Base-by-base conservation (phyloP, 495 filamentous ascomycete species). In the Cercophora newfieldiana region DNA sequence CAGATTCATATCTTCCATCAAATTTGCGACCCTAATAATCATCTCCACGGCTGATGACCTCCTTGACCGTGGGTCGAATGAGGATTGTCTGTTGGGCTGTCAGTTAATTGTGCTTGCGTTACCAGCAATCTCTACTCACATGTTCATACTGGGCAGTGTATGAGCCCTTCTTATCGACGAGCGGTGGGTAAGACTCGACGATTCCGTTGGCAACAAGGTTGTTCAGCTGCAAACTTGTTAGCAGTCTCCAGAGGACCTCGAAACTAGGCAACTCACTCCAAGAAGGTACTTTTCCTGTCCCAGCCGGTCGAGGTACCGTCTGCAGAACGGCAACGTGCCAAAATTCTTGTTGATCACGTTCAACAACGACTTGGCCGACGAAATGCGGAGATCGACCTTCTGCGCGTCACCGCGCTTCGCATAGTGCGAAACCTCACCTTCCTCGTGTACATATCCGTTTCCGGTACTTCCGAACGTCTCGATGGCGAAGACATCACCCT, bases 121-220 rank as follows among this genome's bases (percentile, higher is more conserved):
- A 0, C 25, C 18, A 25, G 6, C 37, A 31, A 26, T 19, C 1
- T 24, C 7, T 44, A 76, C 90, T 84, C 81, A 95, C 92, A 83
- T 97, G 94, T 84, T 97, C 94, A 72, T 83, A 97, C 78, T 97
- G 94, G 67, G 94, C 94, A 21, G 93, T 96, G 75, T 95, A 97
- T 22, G 91, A 94, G 61, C 94, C 94, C 87, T 96, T 97, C 79
- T 92, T 88, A 82, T 97, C 94, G 65, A 88, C 88, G 53, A 97
- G 82, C 22, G 94, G 94, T 1, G 93, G 92, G 73, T 97, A 97
- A 48, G 90, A 87, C 76, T 96, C 91, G 24, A 97, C 91, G 70
- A 97, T 92, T 14, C 92, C 93, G 58, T 84, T 86, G 8, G 85
- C 81, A 19, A 97, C 92, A 59, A 97, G 83, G 74, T 93, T 95